Conservation (phyloP, 108 stramenopile species). For the Nannochloropsis oceanica region DNA sequence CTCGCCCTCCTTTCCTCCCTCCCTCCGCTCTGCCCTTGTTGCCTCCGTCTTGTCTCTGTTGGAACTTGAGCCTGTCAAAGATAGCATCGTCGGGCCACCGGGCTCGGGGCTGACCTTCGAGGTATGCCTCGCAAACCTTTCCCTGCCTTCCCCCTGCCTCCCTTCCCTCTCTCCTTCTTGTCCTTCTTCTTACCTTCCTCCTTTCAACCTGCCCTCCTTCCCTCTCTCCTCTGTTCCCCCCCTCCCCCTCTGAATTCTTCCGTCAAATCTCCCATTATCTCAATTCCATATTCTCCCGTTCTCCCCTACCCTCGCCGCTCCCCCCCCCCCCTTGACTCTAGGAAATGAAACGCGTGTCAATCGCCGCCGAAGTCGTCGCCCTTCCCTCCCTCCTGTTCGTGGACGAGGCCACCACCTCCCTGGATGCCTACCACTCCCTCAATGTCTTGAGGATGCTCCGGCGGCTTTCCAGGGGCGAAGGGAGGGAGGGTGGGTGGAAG, state of each 20-base stretch:
- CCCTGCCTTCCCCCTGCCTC: not conserved
- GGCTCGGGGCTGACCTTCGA: not conserved
- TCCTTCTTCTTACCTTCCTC: not conserved
- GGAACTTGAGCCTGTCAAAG: not conserved
- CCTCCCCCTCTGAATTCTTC: not conserved
- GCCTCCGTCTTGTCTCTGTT: not conserved
- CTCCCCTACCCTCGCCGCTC: not conserved
- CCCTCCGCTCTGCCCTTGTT: not conserved
- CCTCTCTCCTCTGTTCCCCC: not conserved
- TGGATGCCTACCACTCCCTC: conserved; percentile 50
- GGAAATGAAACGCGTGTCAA: conserved; percentile 53
- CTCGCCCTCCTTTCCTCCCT: not conserved
- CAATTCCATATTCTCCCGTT: too few relatives aligned
- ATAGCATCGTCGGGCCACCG: not conserved
- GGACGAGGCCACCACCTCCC: conserved; percentile 49
- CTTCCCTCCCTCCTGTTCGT: conserved; percentile 50
- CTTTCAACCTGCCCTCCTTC: not conserved
- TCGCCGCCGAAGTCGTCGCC: conserved; percentile 56
- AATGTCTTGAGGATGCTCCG: conserved; percentile 3
- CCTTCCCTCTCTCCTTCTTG: not conserved
- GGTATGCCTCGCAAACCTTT: not conserved
- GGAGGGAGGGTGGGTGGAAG: not conserved
- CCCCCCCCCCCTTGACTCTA: conserved; percentile 38
- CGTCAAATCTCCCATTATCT: too few relatives aligned
- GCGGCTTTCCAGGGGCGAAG: not conserved